Evolutionary conservation across 441 rosid species (phyloP).

Genomic region (Isatis lusitanica): DNA sequence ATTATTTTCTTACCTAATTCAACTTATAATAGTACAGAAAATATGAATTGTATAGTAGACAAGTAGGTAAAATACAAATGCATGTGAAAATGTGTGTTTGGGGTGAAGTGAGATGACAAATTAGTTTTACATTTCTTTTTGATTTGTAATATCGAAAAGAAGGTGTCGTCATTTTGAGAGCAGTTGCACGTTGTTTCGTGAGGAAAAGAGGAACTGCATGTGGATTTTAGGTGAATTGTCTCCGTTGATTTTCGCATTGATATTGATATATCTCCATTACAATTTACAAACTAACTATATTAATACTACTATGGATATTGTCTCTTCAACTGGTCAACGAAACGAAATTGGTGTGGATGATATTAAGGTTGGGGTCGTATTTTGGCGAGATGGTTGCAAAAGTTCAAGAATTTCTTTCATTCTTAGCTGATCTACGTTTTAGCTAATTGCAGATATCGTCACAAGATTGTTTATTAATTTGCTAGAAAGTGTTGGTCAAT

Average conservation of each 20-base stretch:
- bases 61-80: slow-evolving; percentile 22
- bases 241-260: background rate
- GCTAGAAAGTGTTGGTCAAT: background rate
- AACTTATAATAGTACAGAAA: background rate
- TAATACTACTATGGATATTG: background rate
- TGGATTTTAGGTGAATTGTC: slow-evolving; percentile 30
- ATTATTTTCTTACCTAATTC: background rate
- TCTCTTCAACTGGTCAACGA: no score
- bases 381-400: background rate
- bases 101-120: slow-evolving; percentile 2
- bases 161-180: slow-evolving; percentile 13
- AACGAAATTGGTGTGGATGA: background rate
- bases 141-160: slow-evolving; percentile 10
- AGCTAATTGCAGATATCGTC: background rate
- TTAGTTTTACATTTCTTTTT: background rate
- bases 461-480: background rate
- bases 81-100: slow-evolving; percentile 18
- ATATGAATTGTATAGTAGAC: background rate
- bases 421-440: background rate
- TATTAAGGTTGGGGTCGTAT: background rate
- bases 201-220: slow-evolving; percentile 31
- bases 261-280: background rate
- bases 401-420: background rate
- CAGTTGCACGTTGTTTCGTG: slow-evolving; percentile 29
- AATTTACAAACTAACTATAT: background rate